Evolutionary conservation across 352 stramenopile genomes (phyloP).

Genomic region (Globisporangium emineosum): DNA sequence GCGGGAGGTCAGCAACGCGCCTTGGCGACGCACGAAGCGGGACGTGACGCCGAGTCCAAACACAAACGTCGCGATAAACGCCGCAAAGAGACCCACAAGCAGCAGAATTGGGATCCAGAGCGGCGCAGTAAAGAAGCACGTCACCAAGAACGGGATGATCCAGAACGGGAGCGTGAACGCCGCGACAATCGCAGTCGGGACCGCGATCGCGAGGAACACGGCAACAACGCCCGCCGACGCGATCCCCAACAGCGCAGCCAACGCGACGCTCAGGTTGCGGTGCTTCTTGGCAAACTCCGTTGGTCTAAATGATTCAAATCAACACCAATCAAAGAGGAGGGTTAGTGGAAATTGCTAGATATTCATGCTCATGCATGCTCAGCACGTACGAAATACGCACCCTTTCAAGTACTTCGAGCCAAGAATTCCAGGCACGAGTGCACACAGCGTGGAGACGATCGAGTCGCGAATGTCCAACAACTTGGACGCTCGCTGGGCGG

Average conservation of each 20-base stretch:
- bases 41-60: conserved; percentile 77
- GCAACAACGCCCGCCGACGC: conserved; percentile 41
- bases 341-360: background rate
- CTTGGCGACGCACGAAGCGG: conserved; percentile 72
- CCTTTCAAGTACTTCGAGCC: conserved; percentile 42
- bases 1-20: conserved; percentile 59
- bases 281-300: conserved; percentile 73
- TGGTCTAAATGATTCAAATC: conserved; percentile 26
- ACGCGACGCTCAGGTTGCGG: conserved; percentile 60
- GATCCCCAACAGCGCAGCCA: conserved; percentile 57
- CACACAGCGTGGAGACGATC: conserved; percentile 51
- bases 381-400: conserved; percentile 16
- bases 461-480: conserved; percentile 72
- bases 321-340: conserved; percentile 7
- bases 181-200: conserved; percentile 64
- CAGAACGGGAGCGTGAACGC: conserved; percentile 83
- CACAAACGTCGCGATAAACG: conserved; percentile 65
- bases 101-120: conserved; percentile 73
- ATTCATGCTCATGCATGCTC: background rate
- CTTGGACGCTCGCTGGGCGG: conserved; percentile 61
- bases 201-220: conserved; percentile 64
- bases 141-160: conserved; percentile 77
- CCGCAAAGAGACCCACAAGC: conserved; percentile 57
- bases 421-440: conserved; percentile 30
- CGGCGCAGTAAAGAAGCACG: conserved; percentile 76